Conservation (phyloP, 257 asterid species). For the Nicotiana attenuata region DNA sequence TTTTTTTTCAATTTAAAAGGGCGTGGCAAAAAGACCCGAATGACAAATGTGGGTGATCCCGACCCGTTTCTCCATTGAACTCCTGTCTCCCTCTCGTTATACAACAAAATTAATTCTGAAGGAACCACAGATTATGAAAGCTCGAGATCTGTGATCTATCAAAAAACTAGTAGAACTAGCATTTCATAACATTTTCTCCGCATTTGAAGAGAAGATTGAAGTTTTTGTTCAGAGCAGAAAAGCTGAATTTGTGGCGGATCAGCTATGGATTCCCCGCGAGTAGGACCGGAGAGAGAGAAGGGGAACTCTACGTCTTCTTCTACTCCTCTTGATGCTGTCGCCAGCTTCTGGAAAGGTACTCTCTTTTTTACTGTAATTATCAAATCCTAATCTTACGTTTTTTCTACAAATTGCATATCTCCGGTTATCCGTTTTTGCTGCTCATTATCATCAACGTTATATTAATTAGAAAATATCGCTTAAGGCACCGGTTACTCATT, state of each 20-base stretch:
- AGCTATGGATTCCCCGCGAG: slow-evolving; percentile 23
- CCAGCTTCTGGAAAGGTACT: slow-evolving; percentile 91
- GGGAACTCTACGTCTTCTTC: slow-evolving; percentile 55
- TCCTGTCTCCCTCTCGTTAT: neutral
- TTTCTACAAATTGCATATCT: neutral
- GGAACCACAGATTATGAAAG: neutral
- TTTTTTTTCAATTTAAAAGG: neutral
- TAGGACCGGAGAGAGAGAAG: slow-evolving; percentile 77
- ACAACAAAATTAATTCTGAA: neutral
- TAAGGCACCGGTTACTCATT: neutral
- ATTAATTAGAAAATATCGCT: neutral
- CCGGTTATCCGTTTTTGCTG: neutral
- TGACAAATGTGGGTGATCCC: neutral
- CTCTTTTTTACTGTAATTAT: neutral
- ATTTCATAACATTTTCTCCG: neutral
- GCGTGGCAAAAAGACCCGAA: neutral
- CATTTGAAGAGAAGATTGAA: neutral
- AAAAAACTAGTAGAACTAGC: neutral
- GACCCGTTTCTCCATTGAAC: neutral
- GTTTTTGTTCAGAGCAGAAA: neutral
- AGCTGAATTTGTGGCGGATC: neutral
- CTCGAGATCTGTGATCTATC: slow-evolving; percentile 1
- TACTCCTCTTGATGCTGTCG: slow-evolving; percentile 59
- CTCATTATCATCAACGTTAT: neutral
- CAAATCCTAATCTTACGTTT: neutral